Conservation (phyloP, 192 early-diverging fungal genomes). For the Glomus cerebriforme region DNA sequence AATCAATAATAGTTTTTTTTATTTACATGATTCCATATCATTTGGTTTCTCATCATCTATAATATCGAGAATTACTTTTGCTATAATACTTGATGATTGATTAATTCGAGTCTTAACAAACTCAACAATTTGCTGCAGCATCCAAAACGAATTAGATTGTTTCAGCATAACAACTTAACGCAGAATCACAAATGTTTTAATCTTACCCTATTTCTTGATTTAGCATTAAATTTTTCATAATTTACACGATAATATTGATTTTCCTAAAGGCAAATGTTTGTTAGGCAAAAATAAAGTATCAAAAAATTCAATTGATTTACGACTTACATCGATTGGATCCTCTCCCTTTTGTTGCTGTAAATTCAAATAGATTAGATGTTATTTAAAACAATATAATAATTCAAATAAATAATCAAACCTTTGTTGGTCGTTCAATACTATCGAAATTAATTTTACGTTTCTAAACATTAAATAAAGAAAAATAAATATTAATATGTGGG, state of each 20-base stretch:
- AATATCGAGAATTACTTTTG: conserved; percentile 59
- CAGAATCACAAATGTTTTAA: neutral
- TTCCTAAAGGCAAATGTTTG: conserved; percentile 4
- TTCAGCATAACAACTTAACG: neutral
- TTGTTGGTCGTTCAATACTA: conserved; percentile 1
- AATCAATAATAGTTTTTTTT: neutral
- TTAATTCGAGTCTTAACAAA: conserved; percentile 63
- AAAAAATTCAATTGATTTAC: neutral
- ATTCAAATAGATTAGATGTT: neutral
- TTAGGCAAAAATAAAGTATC: neutral
- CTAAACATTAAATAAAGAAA: neutral
- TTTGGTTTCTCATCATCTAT: conserved; percentile 49
- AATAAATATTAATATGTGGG: neutral
- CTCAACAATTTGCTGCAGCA: conserved; percentile 55
- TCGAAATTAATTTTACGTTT: conserved; percentile 23
- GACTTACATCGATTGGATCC: conserved; percentile 16
- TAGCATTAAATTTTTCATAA: conserved; percentile 29
- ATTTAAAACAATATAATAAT: neutral
- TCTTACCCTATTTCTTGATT: conserved; percentile 12
- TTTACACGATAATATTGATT: conserved; percentile 22
- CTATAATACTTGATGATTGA: conserved; percentile 59
- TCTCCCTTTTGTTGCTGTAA: conserved; percentile 20
- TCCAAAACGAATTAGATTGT: neutral
- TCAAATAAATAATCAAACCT: neutral
- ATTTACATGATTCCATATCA: conserved; percentile 47